These are phyloP conservation scores for Mucuna pruriens DNA, from an alignment of 306 rosid genomes.

Conservation along the genomic window DNA sequence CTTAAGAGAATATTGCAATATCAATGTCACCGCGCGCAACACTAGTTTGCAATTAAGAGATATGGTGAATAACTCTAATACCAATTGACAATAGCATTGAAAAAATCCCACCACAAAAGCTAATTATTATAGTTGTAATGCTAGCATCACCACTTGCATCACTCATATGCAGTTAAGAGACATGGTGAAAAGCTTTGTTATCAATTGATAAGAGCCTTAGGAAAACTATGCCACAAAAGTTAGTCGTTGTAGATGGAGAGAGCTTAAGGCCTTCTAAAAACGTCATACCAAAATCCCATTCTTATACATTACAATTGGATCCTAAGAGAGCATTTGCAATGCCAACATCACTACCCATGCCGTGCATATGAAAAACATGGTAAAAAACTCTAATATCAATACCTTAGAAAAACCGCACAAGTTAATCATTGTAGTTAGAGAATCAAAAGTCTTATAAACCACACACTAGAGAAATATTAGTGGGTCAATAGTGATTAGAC, in stretches of 20 bases:
- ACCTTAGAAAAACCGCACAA: neutral
- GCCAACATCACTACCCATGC: no score
- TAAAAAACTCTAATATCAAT: neutral
- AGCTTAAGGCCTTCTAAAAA: no score
- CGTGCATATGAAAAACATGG: neutral
- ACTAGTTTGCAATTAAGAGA: neutral
- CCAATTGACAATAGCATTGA: neutral
- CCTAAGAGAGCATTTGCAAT: no score
- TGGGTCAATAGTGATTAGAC: neutral
- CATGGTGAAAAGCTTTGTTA: no score
- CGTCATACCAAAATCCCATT: no score
- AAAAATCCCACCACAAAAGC: neutral
- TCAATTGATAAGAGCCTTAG: no score
- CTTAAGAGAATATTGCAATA: neutral
- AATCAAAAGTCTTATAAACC: neutral
- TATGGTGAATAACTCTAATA: neutral
- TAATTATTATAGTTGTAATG: neutral
- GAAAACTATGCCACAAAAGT: no score
- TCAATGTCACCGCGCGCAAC: neutral
- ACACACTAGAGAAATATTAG: neutral
- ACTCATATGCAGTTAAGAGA: no score
- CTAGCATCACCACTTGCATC: neutral
- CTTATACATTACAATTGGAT: no score
- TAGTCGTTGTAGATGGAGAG: no score
- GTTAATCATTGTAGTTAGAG: neutral